These are phyloP conservation scores for Terana coerulea DNA, from an alignment of 768 basidiomycete genomes.

Conservation along the genomic window DNA sequence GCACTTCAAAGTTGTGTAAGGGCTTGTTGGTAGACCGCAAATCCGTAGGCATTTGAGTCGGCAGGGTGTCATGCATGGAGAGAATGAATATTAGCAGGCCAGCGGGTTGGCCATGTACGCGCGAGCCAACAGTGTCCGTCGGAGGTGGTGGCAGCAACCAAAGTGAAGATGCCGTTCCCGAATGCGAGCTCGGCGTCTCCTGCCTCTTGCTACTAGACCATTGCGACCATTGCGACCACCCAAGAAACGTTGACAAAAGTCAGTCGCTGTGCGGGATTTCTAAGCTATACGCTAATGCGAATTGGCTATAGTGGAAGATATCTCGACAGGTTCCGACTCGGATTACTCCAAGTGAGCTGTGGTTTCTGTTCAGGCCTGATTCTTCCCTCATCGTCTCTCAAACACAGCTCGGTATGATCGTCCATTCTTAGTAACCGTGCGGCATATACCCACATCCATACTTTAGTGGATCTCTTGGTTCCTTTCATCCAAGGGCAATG, in stretches of 20 bases:
- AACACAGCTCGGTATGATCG: slow-evolving; percentile 23
- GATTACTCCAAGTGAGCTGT: slow-evolving; percentile 87
- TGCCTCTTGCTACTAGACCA: neutral
- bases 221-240: neutral
- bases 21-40: slow-evolving; percentile 12
- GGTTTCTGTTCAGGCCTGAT: no score
- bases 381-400: slow-evolving; percentile 16
- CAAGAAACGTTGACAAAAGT: neutral
- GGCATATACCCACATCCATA: slow-evolving; percentile 26
- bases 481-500: slow-evolving; percentile 94
- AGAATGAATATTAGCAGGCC: no score
- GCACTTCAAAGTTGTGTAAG: slow-evolving; percentile 18
- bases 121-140: no score
- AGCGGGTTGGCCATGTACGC: no score
- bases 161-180: no score
- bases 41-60: slow-evolving; percentile 29
- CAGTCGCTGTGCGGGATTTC: neutral
- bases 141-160: no score
- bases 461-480: slow-evolving; percentile 97
- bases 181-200: neutral
- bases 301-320: slow-evolving; percentile 62
- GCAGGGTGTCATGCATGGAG: slow-evolving; percentile 20
- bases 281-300: neutral
- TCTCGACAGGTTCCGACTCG: slow-evolving; percentile 91
- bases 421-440: slow-evolving; percentile 7